Evolutionary conservation across 768 basidiomycete species (phyloP).

Genomic region (Amanita molliuscula): DNA sequence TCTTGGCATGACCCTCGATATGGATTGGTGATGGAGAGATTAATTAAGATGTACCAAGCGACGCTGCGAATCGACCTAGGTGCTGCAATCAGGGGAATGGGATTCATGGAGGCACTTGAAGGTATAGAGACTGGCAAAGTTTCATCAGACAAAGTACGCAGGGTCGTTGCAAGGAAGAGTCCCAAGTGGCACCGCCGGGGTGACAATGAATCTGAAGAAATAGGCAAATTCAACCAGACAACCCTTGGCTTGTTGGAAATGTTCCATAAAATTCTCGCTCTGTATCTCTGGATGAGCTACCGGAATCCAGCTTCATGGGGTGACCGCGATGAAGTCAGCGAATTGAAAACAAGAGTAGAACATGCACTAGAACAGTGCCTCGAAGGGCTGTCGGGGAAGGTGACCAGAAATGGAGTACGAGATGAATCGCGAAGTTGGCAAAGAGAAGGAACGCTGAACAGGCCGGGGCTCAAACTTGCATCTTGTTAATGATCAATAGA

Average conservation of each 20-base stretch:
- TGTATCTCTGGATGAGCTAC: slow-evolving; percentile 81
- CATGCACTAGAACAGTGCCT: slow-evolving; percentile 48
- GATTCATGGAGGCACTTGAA: slow-evolving; percentile 31
- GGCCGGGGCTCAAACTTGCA: background rate
- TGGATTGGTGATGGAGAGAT: slow-evolving; percentile 21
- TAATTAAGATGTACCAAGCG: slow-evolving; percentile 33
- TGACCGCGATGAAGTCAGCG: slow-evolving; percentile 36
- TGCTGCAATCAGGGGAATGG: slow-evolving; percentile 22
- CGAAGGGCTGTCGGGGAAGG: slow-evolving; percentile 1
- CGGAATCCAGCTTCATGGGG: slow-evolving; percentile 61
- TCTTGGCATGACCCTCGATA: slow-evolving; percentile 35
- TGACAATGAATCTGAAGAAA: background rate
- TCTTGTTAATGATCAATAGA: background rate
- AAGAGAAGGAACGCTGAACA: background rate
- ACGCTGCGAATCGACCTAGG: slow-evolving; percentile 33
- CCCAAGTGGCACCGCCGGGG: background rate
- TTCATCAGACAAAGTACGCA: background rate
- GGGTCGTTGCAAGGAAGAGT: background rate
- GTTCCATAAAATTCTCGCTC: slow-evolving; percentile 63
- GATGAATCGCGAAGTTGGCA: background rate
- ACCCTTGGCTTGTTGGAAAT: slow-evolving; percentile 42
- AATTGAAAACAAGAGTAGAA: slow-evolving; percentile 56
- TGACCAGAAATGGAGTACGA: background rate
- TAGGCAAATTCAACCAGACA: slow-evolving; percentile 7
- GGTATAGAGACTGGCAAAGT: slow-evolving; percentile 20